These are phyloP conservation scores for Metschnikowia lunata DNA, from an alignment of 805 yeast genomes.

Conservation along the genomic window DNA sequence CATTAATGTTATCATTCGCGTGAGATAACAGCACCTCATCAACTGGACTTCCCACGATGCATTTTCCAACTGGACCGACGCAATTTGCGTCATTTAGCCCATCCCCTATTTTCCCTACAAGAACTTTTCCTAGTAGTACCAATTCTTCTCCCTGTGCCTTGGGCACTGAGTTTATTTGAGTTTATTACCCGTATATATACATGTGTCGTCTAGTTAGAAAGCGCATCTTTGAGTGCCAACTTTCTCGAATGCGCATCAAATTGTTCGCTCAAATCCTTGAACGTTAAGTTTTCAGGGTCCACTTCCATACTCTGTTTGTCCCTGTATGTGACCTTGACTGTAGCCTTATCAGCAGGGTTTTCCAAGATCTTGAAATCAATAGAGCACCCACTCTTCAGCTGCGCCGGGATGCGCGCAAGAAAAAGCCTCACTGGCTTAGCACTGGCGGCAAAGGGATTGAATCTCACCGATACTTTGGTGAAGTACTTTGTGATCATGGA, in stretches of 20 bases:
- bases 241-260: constrained; percentile 83
- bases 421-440: constrained; percentile 79
- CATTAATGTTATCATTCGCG: no score
- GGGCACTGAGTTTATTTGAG: no score
- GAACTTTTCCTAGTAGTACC: no score
- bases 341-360: constrained; percentile 41
- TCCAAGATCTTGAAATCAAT: constrained; percentile 62
- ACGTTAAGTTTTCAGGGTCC: constrained; percentile 55
- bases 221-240: constrained; percentile 69
- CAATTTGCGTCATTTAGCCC: no score
- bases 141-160: no score
- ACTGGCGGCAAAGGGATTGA: constrained; percentile 67
- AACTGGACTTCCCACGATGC: no score
- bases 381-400: constrained; percentile 53
- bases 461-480: constrained; percentile 67
- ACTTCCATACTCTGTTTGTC: constrained; percentile 69
- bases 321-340: constrained; percentile 70
- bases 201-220: constrained; percentile 25
- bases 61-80: no score
- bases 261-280: constrained; percentile 58
- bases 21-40: no score
- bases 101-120: no score
- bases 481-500: constrained; percentile 88
- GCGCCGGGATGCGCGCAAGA: constrained; percentile 75
- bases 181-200: neutral